Percentiles rank a stretch among this genome's conserved stretches.
phyloP scores from a whole-genome alignment of 768 basidiomycete genomes.

The Boletus sp. region DNA sequence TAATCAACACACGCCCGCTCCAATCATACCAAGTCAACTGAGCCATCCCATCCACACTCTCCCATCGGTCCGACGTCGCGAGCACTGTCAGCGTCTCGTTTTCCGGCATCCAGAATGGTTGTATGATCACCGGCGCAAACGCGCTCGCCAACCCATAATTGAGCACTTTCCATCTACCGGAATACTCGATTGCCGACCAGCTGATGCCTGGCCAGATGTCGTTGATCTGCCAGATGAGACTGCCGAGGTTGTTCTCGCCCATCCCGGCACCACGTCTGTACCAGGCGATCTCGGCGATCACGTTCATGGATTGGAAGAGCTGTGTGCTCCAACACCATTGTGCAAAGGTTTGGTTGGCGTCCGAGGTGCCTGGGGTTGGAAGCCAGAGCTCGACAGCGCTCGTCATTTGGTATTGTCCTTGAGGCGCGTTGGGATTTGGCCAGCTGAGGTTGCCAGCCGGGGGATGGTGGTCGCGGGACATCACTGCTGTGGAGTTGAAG shows the following conservation, averaged over 20 bases:
- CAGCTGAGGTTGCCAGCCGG: slow-evolving; percentile 51
- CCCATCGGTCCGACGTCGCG: slow-evolving; percentile 53
- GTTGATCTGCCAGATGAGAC: slow-evolving; percentile 58
- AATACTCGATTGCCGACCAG: slow-evolving; percentile 57
- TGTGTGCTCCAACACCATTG: slow-evolving; percentile 67
- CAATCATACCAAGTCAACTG: slow-evolving; percentile 61
- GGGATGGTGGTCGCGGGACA: slow-evolving; percentile 56
- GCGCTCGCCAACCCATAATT: slow-evolving; percentile 48
- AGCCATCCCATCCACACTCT: slow-evolving; percentile 43
- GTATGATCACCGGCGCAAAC: slow-evolving; percentile 48
- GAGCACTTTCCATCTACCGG: slow-evolving; percentile 59
- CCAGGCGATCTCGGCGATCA: slow-evolving; percentile 56
- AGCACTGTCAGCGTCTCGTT: slow-evolving; percentile 48
- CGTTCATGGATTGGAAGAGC: slow-evolving; percentile 57
- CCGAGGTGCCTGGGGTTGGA: slow-evolving; percentile 47
- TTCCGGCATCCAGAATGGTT: slow-evolving; percentile 56
- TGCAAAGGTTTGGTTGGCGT: slow-evolving; percentile 57
- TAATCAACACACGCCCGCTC: slow-evolving; percentile 41
- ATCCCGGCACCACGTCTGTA: slow-evolving; percentile 59
- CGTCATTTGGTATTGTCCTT: slow-evolving; percentile 55
- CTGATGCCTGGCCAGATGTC: slow-evolving; percentile 61
- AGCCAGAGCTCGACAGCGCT: slow-evolving; percentile 55
- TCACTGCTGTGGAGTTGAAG: slow-evolving; percentile 57
- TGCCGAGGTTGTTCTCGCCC: slow-evolving; percentile 58
- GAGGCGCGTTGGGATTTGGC: slow-evolving; percentile 54